These are phyloP conservation scores for Fusarium sp. DNA, from an alignment of 2,329 filamentous ascomycete species.

Conservation along the genomic window DNA sequence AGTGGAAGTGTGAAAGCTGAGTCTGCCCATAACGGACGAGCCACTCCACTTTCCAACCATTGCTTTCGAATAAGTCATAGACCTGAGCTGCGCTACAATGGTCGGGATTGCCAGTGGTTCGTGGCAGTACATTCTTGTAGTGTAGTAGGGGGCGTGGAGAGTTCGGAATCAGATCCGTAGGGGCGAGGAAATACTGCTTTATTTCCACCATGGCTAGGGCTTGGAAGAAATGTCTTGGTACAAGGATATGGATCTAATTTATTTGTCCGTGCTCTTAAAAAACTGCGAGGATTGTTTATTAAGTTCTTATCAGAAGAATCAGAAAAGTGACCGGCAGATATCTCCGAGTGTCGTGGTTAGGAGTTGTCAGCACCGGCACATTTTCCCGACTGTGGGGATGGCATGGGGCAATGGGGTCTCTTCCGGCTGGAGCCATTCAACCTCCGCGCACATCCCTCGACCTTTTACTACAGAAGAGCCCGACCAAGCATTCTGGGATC, in stretches of 20 bases:
- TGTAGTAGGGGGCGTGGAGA: constrained; percentile 65
- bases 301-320: not conserved
- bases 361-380: not conserved
- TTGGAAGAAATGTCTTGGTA: not conserved
- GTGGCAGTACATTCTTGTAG: constrained; percentile 51
- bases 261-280: not conserved
- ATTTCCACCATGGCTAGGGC: constrained; percentile 40
- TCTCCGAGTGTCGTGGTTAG: not conserved
- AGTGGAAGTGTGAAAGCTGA: constrained; percentile 69
- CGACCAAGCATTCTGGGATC: not conserved
- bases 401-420: not conserved
- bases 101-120: not conserved
- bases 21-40: constrained; percentile 67
- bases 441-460: not conserved
- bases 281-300: not conserved
- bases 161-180: constrained; percentile 61
- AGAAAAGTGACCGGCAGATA: not conserved
- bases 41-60: constrained; percentile 67
- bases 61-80: constrained; percentile 54
- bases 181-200: constrained; percentile 54
- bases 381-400: not conserved
- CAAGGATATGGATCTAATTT: not conserved
- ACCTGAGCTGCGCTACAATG: constrained; percentile 52
- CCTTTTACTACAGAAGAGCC: not conserved
- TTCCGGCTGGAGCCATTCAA: not conserved